These are phyloP conservation scores for Cymbidium sinense DNA, from an alignment of 106 monocot genomes.

Conservation along the genomic window DNA sequence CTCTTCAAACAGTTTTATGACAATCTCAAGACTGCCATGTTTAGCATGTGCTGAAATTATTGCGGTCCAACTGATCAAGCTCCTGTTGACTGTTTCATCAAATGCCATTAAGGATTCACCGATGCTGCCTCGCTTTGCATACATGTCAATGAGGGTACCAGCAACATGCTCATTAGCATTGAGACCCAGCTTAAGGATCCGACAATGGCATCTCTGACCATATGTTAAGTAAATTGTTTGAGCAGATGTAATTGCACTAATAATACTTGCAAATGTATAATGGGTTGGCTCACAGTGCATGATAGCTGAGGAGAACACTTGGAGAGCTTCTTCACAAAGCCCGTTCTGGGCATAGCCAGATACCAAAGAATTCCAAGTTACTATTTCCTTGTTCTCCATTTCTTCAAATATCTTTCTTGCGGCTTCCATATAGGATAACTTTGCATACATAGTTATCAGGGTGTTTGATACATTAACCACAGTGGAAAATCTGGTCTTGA, in stretches of 20 bases:
- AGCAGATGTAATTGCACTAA: constrained; percentile 49
- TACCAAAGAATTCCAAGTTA: constrained; percentile 77
- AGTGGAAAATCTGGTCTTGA: constrained; percentile 23
- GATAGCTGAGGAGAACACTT: constrained; percentile 41
- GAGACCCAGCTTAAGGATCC: constrained; percentile 45
- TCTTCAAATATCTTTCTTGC: constrained; percentile 58
- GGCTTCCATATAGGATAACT: constrained; percentile 27
- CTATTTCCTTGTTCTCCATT: constrained; percentile 28
- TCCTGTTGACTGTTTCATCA: constrained; percentile 25
- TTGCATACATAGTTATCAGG: constrained; percentile 73
- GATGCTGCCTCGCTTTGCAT: constrained; percentile 54
- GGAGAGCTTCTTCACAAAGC: constrained; percentile 46
- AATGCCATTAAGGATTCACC: constrained; percentile 37
- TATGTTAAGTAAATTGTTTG: constrained; percentile 43
- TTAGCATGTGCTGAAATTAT: constrained; percentile 70
- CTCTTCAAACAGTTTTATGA: constrained; percentile 44
- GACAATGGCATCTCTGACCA: constrained; percentile 61
- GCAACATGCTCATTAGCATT: constrained; percentile 44
- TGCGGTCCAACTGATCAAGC: constrained; percentile 66
- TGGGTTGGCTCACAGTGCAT: constrained; percentile 44
- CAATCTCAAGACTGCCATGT: constrained; percentile 50
- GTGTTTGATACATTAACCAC: constrained; percentile 58
- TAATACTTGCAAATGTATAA: constrained; percentile 70
- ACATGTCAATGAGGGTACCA: constrained; percentile 68
- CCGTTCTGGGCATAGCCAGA: constrained; percentile 67